Evolutionary conservation across 768 basidiomycete species (phyloP), one percentile per base, ranked within the genome.

Genomic region (Pholiota microspora): DNA sequence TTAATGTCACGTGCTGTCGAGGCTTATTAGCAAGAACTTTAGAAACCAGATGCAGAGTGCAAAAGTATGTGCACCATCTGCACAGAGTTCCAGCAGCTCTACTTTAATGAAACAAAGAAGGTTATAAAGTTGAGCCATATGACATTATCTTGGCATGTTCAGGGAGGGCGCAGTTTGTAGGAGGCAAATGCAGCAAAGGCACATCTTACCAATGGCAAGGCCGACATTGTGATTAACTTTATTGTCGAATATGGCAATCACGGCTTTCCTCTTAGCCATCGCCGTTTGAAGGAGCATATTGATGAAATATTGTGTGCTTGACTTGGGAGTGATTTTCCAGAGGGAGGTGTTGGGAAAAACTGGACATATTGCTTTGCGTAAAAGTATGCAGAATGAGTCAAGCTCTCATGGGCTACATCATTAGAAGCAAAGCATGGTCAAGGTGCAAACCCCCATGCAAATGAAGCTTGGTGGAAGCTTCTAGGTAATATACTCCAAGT

Each of bases 361-460:
- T 77, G 73, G 74, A 69, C 70, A 3, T n/a, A 57, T 16, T 56
- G 62, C 5, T 75, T 74, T 57, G 18, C 62, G 9, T 49, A 61
- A 49, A 62, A 64, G 50, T 66, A 78, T 53, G 45, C 48, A 1
- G 53, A 70, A 16, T 28, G 49, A 4, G 51, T 78, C 5, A 53
- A 62, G n/a, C 52, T 51, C n/a, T 70, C 61, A 34, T 69, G 70
- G 64, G 61, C 70, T 15, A 51, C 55, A 21, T 54, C 69, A 16
- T 66, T 78, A 0, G 75, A 79, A 21, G 56, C 56, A 15, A 64
- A 67, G 18, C 62, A 67, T 23, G 74, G 68, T 0, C 59, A 52
- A 7, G 73, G 73, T 15, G 72, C 73, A 7, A 80, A 78, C 53
- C 64, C 67, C 6, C 34, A 54, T 6, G 72, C 68, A 2, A 70